phyloP scores from a whole-genome alignment of 306 rosid genomes.

The Cucurbita moschata region DNA sequence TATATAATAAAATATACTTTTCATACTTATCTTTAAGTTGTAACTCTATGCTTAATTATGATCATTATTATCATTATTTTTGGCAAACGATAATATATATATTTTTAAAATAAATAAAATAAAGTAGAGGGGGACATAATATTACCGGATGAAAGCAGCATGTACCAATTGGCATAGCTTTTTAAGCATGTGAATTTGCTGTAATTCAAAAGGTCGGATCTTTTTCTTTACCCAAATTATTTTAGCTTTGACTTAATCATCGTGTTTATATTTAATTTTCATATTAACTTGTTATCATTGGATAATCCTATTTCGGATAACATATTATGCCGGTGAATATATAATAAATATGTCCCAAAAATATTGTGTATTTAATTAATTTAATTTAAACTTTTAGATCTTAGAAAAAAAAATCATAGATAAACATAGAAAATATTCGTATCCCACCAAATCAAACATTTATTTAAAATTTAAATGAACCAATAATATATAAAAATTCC shows the following conservation, averaged over 20 bases:
- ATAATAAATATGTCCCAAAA: too few species aligned
- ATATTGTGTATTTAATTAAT: too few species aligned
- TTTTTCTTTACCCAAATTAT: background rate
- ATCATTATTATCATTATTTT: too few species aligned
- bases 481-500: background rate
- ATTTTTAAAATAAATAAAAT: background rate
- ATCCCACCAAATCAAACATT: background rate
- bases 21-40: background rate
- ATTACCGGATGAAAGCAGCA: background rate
- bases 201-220: background rate
- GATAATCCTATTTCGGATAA: background rate
- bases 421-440: background rate
- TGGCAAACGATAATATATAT: background rate
- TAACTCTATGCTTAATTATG: background rate
- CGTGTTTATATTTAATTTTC: background rate
- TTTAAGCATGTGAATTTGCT: background rate
- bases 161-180: background rate
- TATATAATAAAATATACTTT: background rate
- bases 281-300: background rate
- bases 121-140: background rate
- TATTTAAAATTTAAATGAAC: background rate
- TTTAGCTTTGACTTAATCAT: background rate
- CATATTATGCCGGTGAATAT: background rate
- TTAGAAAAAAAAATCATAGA: background rate
- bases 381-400: background rate